Conservation (phyloP, 2,329 filamentous ascomycete species). For the Pseudogymnoascus sp. region DNA sequence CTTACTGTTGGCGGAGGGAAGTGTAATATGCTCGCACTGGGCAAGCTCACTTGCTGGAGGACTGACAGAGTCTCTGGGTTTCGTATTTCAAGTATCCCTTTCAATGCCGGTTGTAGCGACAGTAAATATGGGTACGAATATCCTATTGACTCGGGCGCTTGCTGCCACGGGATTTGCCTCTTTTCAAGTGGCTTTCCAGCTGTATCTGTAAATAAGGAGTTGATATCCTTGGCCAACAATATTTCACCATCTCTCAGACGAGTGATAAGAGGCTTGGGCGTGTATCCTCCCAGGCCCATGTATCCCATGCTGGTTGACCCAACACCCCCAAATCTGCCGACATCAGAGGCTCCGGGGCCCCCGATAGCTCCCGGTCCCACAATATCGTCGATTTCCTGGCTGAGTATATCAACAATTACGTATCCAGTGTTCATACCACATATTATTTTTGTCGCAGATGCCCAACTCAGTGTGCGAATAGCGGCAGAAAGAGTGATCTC, state of each 20-base stretch:
- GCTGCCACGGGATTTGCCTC: conserved; percentile 84
- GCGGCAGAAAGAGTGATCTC: conserved; percentile 77
- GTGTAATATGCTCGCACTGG: conserved; percentile 75
- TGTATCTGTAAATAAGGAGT: conserved; percentile 83
- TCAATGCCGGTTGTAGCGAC: conserved; percentile 72
- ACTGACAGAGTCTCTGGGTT: conserved; percentile 89
- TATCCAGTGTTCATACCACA: conserved; percentile 90
- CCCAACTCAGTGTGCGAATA: conserved; percentile 87
- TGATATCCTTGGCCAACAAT: conserved; percentile 93
- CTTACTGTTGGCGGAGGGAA: conserved; percentile 90
- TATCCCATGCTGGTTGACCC: conserved; percentile 88
- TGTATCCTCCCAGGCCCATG: conserved; percentile 86
- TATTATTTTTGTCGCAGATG: conserved; percentile 74
- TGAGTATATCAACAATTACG: conserved; percentile 76
- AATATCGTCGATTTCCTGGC: conserved; percentile 66
- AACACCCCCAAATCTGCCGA: conserved; percentile 68
- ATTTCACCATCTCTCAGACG: conserved; percentile 76
- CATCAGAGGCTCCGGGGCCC: conserved; percentile 45
- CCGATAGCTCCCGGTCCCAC: conserved; percentile 66
- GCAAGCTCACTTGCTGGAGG: conserved; percentile 74
- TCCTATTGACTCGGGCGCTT: conserved; percentile 80
- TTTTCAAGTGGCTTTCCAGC: conserved; percentile 75
- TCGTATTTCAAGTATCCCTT: conserved; percentile 79
- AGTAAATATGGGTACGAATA: conserved; percentile 97
- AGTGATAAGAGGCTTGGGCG: conserved; percentile 81